Conservation (phyloP, 139 green algal species). For the Volvox reticuliferus region DNA sequence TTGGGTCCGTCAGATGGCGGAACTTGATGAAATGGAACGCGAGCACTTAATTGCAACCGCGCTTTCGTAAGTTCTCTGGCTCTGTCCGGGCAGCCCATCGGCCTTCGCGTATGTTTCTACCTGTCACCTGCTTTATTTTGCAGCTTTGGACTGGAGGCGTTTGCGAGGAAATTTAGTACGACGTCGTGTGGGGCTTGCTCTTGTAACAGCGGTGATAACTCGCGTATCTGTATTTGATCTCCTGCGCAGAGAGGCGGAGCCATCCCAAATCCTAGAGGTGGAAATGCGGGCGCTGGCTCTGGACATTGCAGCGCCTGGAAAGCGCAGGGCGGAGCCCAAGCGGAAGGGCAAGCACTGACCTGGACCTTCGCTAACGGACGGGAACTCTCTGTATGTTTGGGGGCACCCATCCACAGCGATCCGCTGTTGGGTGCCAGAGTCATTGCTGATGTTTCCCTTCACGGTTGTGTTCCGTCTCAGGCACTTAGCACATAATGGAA, state of each 20-base stretch:
- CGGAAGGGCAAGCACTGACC: constrained; percentile 26
- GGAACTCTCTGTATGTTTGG: no score
- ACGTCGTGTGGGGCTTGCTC: no score
- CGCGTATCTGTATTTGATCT: neutral
- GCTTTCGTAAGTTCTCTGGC: neutral
- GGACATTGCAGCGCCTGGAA: neutral
- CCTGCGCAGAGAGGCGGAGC: constrained; percentile 10
- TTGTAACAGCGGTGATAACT: no score
- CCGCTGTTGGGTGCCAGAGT: no score
- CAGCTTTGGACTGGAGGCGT: neutral
- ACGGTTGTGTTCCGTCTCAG: no score
- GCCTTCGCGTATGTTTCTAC: no score
- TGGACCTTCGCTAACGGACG: neutral
- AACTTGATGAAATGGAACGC: constrained; percentile 33
- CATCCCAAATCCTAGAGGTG: constrained; percentile 25
- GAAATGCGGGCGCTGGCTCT: constrained; percentile 24
- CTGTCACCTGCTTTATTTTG: neutral
- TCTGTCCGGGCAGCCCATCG: no score
- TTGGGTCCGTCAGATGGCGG: constrained; percentile 5
- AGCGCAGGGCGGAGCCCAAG: neutral
- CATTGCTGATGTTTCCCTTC: no score
- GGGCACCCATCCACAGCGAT: no score
- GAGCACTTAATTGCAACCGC: constrained; percentile 31
- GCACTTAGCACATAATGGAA: no score
- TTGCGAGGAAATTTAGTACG: no score